Conservation (phyloP, 192 early-diverging fungal genomes). For the Spinellus fusiger region DNA sequence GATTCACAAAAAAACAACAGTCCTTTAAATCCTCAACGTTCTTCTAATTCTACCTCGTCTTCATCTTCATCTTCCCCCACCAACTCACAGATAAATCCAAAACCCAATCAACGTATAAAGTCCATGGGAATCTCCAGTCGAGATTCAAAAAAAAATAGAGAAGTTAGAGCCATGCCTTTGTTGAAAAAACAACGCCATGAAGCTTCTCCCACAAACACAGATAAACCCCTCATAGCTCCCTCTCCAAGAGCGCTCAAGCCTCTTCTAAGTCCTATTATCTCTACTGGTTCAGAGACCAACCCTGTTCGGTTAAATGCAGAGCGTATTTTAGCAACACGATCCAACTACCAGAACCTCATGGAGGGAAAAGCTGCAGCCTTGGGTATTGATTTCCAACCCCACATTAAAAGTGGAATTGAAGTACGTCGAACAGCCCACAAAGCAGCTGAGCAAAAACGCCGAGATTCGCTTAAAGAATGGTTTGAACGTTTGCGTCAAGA, state of each 20-base stretch:
- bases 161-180: background rate
- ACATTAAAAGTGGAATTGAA: constrained; percentile 76
- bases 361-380: constrained; percentile 80
- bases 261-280: constrained; percentile 40
- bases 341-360: constrained; percentile 82
- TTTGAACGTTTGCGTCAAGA: constrained; percentile 75
- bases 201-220: background rate
- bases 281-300: constrained; percentile 19
- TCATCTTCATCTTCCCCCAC: too few species aligned
- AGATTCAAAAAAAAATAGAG: background rate
- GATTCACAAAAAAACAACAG: too few species aligned
- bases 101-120: background rate
- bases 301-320: constrained; percentile 14
- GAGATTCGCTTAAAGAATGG: constrained; percentile 86
- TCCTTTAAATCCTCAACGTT: too few species aligned
- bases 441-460: constrained; percentile 92
- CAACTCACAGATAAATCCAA: too few species aligned
- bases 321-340: constrained; percentile 43
- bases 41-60: too few species aligned
- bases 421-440: constrained; percentile 86
- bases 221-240: background rate
- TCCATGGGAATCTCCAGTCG: background rate
- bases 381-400: constrained; percentile 66
- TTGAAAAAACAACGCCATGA: constrained; percentile 9
- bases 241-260: constrained; percentile 28